Evolutionary conservation across 2,329 filamentous ascomycete species (phyloP), one percentile per base, ranked within the genome.

Genomic region (Pestalotiopsis sp.): DNA sequence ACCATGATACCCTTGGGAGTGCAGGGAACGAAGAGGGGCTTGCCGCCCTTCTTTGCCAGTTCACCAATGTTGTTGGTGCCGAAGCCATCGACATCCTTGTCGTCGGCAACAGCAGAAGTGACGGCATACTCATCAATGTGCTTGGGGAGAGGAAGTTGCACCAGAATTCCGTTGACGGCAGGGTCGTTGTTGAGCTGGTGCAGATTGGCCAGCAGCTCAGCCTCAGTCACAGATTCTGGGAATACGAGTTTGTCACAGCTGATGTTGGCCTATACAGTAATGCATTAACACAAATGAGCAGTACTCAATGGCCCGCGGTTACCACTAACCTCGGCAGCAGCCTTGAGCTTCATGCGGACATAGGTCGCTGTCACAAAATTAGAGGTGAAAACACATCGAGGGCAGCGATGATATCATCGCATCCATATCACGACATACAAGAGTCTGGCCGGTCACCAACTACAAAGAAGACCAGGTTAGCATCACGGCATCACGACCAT

Each of bases 321-420:
- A 70, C n/a, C 36, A 72, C 83, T 75, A 84, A 94, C 93, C 88
- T 98, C 96, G 80, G 93, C 86, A 69, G 96, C 96, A 73, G 96
- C 96, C 88, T 98, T 99, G 78, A 98, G 85, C 86, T 99, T 99
- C 96, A 99, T 99, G 83, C 95, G 95, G 82, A 99, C 95, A 92
- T 99, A 99, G 66, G 95, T 98, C 77, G 91, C 93, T 95, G 77
- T 68, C 69, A 72, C 75, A 80, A 75, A 80, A 77, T 80, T 76
- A 77, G 74, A 70, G 65, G 69, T 70, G 72, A 17, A 69, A 68
- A 56, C 12, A 64, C 68, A 70, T 64, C 25, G 61, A 41, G 23
- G 57, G 45, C 23, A 59, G 23, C 23, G 14, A 45, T 63, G 27
- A 63, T 41, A 23, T 63, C 20, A 39, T 45, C 9, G 23, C 36